A percentile compares a stretch with the other conserved stretches of the same genome.
Conservation (phyloP, 2,329 filamentous ascomycete species). For the Diaporthe citrichinensis region DNA sequence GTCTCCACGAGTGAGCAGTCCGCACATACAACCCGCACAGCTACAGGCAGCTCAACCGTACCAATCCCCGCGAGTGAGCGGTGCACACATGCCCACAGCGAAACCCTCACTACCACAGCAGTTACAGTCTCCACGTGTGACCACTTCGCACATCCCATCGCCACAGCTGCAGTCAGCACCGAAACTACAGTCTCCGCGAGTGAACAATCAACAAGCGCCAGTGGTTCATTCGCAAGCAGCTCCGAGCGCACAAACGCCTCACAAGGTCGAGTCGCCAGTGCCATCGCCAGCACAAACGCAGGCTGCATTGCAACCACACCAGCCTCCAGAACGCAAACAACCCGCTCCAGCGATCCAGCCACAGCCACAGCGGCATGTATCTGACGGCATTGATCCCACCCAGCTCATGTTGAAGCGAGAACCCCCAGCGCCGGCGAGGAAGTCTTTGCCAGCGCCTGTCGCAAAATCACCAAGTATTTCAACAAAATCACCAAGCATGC, state of each 20-base stretch:
- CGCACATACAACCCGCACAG: conserved; percentile 14
- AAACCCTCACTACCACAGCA: neutral
- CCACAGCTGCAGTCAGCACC: neutral
- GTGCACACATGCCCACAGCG: conserved; percentile 5
- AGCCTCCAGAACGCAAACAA: conserved; percentile 27
- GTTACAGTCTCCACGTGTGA: neutral
- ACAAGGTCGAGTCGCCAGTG: conserved; percentile 4
- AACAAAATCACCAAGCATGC: conserved; percentile 46
- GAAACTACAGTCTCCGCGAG: conserved; percentile 4
- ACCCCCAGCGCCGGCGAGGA: conserved; percentile 37
- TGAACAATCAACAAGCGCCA: neutral
- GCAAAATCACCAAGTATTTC: conserved; percentile 55
- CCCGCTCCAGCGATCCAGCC: neutral
- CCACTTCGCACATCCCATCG: conserved; percentile 12
- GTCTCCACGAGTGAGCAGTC: neutral
- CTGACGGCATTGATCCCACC: conserved; percentile 40
- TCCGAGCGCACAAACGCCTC: neutral
- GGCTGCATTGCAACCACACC: conserved; percentile 17
- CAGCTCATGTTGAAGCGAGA: conserved; percentile 40
- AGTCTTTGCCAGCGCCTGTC: conserved; percentile 45
- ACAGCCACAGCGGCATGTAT: conserved; percentile 21
- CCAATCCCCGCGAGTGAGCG: conserved; percentile 24
- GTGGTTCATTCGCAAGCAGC: neutral
- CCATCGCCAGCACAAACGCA: neutral
- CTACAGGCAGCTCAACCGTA: neutral